phyloP scores from a whole-genome alignment of 352 stramenopile species.

The Thalassiosira exigua region DNA sequence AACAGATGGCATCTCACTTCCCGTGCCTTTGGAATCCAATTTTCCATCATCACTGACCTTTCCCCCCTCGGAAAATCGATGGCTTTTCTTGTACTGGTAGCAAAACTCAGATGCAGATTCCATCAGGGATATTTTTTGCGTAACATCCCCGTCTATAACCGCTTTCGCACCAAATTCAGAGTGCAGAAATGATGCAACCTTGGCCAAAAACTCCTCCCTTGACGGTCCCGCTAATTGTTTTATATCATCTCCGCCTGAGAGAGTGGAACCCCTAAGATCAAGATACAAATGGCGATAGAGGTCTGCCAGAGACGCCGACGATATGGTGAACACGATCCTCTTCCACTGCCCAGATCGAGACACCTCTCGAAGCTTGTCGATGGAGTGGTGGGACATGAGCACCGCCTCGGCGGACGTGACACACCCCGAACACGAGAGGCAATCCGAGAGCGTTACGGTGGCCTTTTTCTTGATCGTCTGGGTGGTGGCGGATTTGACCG shows the following conservation, averaged over 20 bases:
- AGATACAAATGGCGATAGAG: conserved; percentile 60
- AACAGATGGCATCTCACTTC: conserved; percentile 51
- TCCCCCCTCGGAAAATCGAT: too few species aligned
- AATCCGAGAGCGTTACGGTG: conserved; percentile 94
- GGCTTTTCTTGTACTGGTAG: conserved; percentile 46
- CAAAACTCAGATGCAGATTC: conserved; percentile 82
- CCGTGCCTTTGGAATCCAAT: too few species aligned
- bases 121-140: conserved; percentile 74
- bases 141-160: conserved; percentile 76
- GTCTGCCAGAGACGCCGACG: conserved; percentile 73
- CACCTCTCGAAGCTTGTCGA: conserved; percentile 85
- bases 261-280: background rate
- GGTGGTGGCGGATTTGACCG: too few species aligned
- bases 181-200: conserved; percentile 44
- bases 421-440: conserved; percentile 95
- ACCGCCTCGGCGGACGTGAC: conserved; percentile 98
- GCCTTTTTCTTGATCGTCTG: conserved; percentile 51
- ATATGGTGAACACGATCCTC: conserved; percentile 72
- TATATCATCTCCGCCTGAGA: background rate
- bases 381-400: conserved; percentile 94
- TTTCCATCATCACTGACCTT: too few species aligned
- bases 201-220: conserved; percentile 37
- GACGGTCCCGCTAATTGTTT: conserved; percentile 14
- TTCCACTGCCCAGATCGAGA: conserved; percentile 3
- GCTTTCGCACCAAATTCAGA: conserved; percentile 48